Evolutionary conservation across 257 asterid genomes (phyloP).

Genomic region (Plantago elongata): DNA sequence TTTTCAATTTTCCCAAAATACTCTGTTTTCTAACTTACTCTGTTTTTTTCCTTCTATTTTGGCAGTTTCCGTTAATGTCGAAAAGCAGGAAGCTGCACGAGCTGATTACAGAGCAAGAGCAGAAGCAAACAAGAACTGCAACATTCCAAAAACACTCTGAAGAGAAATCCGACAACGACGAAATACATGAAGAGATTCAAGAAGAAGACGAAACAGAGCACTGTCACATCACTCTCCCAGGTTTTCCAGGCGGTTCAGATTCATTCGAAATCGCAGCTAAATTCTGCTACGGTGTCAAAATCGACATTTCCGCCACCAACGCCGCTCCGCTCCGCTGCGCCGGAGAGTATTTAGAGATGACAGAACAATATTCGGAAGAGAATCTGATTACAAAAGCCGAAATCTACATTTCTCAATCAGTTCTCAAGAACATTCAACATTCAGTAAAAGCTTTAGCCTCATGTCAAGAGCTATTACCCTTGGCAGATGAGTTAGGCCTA

Average conservation of each 20-base stretch:
- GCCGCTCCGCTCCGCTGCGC: slow-evolving; percentile 86
- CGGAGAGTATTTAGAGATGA: slow-evolving; percentile 77
- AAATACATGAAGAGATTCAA: slow-evolving; percentile 29
- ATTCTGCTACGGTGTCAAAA: slow-evolving; percentile 86
- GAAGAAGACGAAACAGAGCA: slow-evolving; percentile 35
- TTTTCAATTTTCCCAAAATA: no score
- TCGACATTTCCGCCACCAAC: slow-evolving; percentile 62
- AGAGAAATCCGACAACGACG: slow-evolving; percentile 34
- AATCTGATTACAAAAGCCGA: slow-evolving; percentile 80
- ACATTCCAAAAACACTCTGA: slow-evolving; percentile 32
- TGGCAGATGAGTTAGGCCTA: slow-evolving; percentile 66
- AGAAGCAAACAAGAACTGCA: slow-evolving; percentile 26
- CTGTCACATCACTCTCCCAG: slow-evolving; percentile 63
- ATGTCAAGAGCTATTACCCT: slow-evolving; percentile 49
- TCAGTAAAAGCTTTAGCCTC: slow-evolving; percentile 51
- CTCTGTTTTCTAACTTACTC: no score
- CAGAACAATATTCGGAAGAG: slow-evolving; percentile 77
- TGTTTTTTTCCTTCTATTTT: not conserved
- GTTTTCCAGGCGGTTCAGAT: slow-evolving; percentile 93
- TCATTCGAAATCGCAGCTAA: slow-evolving; percentile 86
- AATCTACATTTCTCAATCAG: slow-evolving; percentile 45
- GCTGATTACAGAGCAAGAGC: slow-evolving; percentile 73
- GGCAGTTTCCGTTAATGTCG: slow-evolving; percentile 91
- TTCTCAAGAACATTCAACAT: slow-evolving; percentile 47
- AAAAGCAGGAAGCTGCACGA: slow-evolving; percentile 84